Conservation (phyloP, 2,329 filamentous ascomycete species). For the Fusarium humuli region DNA sequence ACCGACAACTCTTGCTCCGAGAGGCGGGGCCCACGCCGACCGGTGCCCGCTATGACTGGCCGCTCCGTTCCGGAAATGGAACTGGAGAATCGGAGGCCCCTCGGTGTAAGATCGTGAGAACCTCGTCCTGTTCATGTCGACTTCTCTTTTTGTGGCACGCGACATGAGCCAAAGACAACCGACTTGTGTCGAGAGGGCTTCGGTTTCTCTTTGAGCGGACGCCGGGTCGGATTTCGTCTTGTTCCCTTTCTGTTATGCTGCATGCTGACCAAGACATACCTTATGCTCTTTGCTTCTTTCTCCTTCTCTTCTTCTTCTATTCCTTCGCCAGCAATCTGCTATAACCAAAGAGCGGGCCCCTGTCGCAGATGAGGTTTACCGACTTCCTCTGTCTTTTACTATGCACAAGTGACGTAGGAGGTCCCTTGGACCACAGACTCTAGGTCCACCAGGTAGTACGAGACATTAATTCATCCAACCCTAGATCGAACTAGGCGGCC, state of each 20-base stretch:
- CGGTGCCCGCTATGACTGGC: slow-evolving; percentile 32
- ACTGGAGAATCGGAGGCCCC: slow-evolving; percentile 22
- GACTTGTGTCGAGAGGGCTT: not conserved
- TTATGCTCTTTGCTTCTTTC: slow-evolving; percentile 9
- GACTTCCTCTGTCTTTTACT: slow-evolving; percentile 22
- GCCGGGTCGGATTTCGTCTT: not conserved
- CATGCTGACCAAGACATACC: slow-evolving; percentile 17
- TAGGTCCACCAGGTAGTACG: slow-evolving; percentile 17
- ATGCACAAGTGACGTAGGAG: slow-evolving; percentile 41
- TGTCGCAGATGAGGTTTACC: slow-evolving; percentile 35
- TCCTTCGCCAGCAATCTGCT: not conserved
- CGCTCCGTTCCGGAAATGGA: slow-evolving; percentile 31
- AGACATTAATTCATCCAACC: slow-evolving; percentile 23
- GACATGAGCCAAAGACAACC: not conserved
- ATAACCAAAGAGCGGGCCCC: slow-evolving; percentile 10
- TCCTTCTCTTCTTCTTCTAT: not conserved
- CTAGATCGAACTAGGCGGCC: slow-evolving; percentile 33
- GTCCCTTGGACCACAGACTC: slow-evolving; percentile 20
- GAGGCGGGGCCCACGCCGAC: slow-evolving; percentile 35
- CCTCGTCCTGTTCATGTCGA: slow-evolving; percentile 4
- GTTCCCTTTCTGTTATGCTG: not conserved
- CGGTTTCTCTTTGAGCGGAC: not conserved
- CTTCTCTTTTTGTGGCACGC: slow-evolving; percentile 8
- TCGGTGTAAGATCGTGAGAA: slow-evolving; percentile 29
- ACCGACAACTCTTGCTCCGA: slow-evolving; percentile 31